Percentiles rank a stretch among this genome's conserved stretches.
Conservation (phyloP, 495 filamentous ascomycete species). For the Penicillium chermesinum region DNA sequence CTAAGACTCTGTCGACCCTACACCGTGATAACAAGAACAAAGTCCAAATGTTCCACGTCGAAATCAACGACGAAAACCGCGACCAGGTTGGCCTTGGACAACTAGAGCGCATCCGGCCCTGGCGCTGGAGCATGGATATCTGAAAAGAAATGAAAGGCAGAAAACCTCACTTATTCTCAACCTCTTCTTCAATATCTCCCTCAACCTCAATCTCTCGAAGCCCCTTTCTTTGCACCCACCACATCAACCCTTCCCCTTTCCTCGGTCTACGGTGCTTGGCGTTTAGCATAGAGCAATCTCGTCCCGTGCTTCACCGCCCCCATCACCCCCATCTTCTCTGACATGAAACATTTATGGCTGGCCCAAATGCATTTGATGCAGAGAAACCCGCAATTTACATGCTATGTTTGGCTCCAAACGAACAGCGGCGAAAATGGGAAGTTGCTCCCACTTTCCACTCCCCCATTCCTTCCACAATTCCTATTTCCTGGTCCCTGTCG, state of each 20-base stretch:
- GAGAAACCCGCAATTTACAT: background rate
- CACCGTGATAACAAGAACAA: conserved; percentile 29
- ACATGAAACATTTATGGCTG: conserved; percentile 19
- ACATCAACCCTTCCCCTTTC: background rate
- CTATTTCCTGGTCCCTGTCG: conserved; percentile 2
- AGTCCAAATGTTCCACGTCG: conserved; percentile 37
- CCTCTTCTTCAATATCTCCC: background rate
- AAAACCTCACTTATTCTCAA: too few species aligned
- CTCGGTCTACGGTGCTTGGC: conserved; percentile 5
- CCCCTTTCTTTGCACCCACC: conserved; percentile 5
- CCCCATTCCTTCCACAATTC: conserved; percentile 1
- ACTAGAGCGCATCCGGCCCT: conserved; percentile 38
- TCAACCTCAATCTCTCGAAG: background rate
- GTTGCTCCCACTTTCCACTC: background rate
- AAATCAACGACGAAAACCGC: conserved; percentile 34
- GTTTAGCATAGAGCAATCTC: conserved; percentile 15
- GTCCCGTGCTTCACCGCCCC: background rate
- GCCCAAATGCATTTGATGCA: conserved; percentile 12
- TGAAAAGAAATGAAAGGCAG: too few species aligned
- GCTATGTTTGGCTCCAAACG: too few species aligned
- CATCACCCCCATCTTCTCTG: conserved; percentile 1
- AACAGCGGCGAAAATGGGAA: background rate
- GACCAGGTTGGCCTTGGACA: conserved; percentile 35
- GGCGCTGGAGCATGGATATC: conserved; percentile 48
- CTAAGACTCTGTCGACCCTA: conserved; percentile 32